Evolutionary conservation across 768 basidiomycete species (phyloP), one percentile per base, ranked within the genome.

Genomic region (Macrolepiota dolichaula): DNA sequence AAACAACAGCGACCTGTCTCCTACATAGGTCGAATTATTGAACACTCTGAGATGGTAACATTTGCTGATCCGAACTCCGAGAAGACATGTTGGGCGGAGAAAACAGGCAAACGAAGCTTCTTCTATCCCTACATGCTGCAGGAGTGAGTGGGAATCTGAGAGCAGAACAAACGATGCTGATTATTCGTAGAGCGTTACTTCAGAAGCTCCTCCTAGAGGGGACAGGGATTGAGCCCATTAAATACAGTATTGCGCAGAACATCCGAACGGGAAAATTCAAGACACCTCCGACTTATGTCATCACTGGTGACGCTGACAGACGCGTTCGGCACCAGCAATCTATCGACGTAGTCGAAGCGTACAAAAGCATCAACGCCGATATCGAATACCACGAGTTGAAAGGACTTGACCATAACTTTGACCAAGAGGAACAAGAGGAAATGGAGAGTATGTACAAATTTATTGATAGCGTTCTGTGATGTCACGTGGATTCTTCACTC

Each of bases 101-200:
- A 63, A 35, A 72, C 74, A 15, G 70, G 68, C 25, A 62, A 59
- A 38, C 63, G 77, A 29, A 56, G 69, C 25, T 66, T 77, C 17
- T 75, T 76, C 53, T 78, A 78, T 59, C 62, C 63, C 53, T 78
- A 75, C 60, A 78, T 77, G 76, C 67, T 78, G 11, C 77, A 78
- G 66, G 76, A 76, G 75, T 76, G 51, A 49, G 75, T 65, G 1
- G 13, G 17, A n/a, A 27, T 37, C 3, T 15, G 12, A 24, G 22
- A 25, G 9, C 56, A 22, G 29, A 32, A 50, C 5, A 12, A 42
- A 1, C 32, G 6, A 36, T n/a, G 19, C 59, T 51, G 42, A 38
- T 3, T 38, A 10, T 37, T 11, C 13, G 17, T 1, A 77, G 76
- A 54, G 74, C 58, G 4, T 70, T 76, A 12, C 57, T 75, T 15